Base-by-base conservation (phyloP, 441 rosid genomes). In the Populus tomentosa region DNA sequence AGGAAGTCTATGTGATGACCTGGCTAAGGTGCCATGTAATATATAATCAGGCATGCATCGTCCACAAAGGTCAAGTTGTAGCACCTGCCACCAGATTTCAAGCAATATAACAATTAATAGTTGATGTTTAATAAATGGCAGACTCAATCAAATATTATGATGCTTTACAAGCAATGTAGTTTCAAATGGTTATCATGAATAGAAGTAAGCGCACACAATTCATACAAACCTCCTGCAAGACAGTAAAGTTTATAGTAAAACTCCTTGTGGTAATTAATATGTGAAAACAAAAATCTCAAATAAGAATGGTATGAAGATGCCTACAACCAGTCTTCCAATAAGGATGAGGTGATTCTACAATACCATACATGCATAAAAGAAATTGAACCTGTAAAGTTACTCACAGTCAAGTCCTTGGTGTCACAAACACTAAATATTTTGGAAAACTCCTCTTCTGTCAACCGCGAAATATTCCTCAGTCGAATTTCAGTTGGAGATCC, bases 11-110 rank as follows among this genome's bases (percentile, higher is more conserved):
- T 50, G 4, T 5, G 79, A 59, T 23, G 84, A 77, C 42, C 62
- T 76, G 11, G 82, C 80, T 77, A 86, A 71, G 53, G 81, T 83
- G 4, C 63, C 75, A 53, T 1, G 24, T 53, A 88, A 59, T 2
- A 80, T 62, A 32, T 70, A 6, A 33, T 89, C 87, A 14, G 84
- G 56, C 79, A 88, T 72, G 13, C 80, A 75, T 33, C 74, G 68
- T 65, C 89, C 90, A 24, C 88, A 85, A 11, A 80, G 80, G 79
- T 80, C 89, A 80, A 88, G 87, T 78, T 78, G 85, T 16, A 89
- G 81, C 65, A 83, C 85, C 90, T 89, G 80, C 72, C 21, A 28
- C 76, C 65, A 74, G 23, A 40, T 40, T 32, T 50, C 70, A 33
- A 23, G 56, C 74, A 77, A 72, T 66, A 78, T 53, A 65, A 78